These are phyloP conservation scores for Colletotrichum salicis DNA, from an alignment of 2,329 filamentous ascomycete genomes.

Conservation along the genomic window DNA sequence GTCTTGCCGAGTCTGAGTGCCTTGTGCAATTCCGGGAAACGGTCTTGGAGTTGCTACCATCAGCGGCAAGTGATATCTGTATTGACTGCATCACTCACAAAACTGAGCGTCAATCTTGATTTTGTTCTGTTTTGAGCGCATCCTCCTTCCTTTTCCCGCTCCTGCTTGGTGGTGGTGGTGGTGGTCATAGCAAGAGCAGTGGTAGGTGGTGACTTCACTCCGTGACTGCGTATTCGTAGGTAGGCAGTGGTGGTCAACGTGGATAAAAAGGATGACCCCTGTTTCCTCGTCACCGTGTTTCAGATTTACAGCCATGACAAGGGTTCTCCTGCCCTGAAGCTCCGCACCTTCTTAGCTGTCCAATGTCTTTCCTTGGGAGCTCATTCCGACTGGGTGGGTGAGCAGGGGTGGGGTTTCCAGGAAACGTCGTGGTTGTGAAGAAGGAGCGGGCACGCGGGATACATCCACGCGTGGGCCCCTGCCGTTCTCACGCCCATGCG, in stretches of 20 bases:
- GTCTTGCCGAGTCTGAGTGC: too few relatives aligned
- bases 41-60: not conserved
- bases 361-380: slow-evolving; percentile 5
- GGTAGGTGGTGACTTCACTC: not conserved
- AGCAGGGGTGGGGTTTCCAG: slow-evolving; percentile 3
- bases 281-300: slow-evolving; percentile 27
- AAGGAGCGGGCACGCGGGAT: not conserved
- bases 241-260: not conserved
- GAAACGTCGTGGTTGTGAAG: slow-evolving; percentile 23
- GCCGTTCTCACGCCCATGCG: not conserved
- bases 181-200: not conserved
- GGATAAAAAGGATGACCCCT: not conserved
- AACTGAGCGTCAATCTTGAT: not conserved
- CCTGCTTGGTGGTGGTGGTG: not conserved
- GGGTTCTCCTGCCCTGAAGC: not conserved
- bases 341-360: not conserved
- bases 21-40: too few relatives aligned
- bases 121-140: not conserved
- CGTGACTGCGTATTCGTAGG: not conserved
- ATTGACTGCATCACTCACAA: not conserved
- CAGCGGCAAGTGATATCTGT: not conserved
- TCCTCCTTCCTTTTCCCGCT: not conserved
- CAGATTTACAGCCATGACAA: slow-evolving; percentile 14
- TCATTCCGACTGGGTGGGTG: slow-evolving; percentile 22
- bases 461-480: not conserved